Evolutionary conservation across 2,329 filamentous ascomycete species (phyloP).

Genomic region (Colletotrichum euphorbiae): DNA sequence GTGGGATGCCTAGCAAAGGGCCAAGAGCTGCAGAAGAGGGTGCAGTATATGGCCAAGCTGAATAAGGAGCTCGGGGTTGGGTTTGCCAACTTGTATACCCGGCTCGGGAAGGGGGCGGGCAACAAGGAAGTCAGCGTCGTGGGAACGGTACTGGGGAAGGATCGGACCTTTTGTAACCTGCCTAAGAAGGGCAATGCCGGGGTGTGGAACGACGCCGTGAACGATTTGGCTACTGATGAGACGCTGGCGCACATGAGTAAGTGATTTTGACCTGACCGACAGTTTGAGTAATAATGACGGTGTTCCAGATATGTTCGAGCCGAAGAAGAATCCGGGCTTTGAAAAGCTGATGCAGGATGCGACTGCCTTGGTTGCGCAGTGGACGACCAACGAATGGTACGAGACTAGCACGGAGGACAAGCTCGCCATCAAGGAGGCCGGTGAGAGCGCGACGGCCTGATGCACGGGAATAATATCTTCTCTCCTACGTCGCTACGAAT

Average conservation of each 20-base stretch:
- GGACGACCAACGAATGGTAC: conserved; percentile 77
- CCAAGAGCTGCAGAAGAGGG: conserved; percentile 81
- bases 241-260: conserved; percentile 80
- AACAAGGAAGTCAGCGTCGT: conserved; percentile 64
- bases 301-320: conserved; percentile 75
- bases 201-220: conserved; percentile 78
- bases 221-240: conserved; percentile 84
- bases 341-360: conserved; percentile 74
- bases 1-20: conserved; percentile 88
- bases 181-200: conserved; percentile 67
- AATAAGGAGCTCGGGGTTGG: conserved; percentile 75
- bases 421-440: conserved; percentile 39
- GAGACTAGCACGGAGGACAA: conserved; percentile 60
- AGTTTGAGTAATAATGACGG: conserved; percentile 31
- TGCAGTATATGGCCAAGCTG: conserved; percentile 75
- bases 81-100: conserved; percentile 89
- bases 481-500: not conserved
- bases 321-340: conserved; percentile 78
- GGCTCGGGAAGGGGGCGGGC: conserved; percentile 77
- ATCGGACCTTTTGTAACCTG: conserved; percentile 90
- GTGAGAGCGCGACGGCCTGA: conserved; percentile 31
- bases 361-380: conserved; percentile 71
- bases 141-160: conserved; percentile 70
- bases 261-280: conserved; percentile 43
- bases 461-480: not conserved